phyloP scores from a whole-genome alignment of 495 filamentous ascomycete species.

The Umbilicaria muhlenbergii region DNA sequence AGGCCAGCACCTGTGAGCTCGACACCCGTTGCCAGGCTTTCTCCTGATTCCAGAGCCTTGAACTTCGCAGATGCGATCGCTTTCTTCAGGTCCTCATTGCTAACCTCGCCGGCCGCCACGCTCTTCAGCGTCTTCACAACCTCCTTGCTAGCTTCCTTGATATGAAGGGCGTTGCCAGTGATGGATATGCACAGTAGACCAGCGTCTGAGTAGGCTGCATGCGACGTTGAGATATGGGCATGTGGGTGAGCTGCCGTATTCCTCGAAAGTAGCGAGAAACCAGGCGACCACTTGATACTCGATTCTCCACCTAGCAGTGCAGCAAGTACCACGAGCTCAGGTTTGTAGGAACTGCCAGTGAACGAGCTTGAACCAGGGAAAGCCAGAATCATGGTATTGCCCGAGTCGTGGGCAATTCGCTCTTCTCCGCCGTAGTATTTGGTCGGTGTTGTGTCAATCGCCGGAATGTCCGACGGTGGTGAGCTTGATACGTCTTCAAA shows the following conservation, averaged over 20 bases:
- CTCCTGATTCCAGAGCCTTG: constrained; percentile 68
- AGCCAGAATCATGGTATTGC: constrained; percentile 69
- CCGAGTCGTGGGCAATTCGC: constrained; percentile 57
- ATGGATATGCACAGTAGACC: constrained; percentile 76
- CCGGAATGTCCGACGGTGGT: constrained; percentile 25
- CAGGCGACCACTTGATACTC: constrained; percentile 87
- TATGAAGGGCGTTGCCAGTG: constrained; percentile 49
- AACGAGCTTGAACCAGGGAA: constrained; percentile 79
- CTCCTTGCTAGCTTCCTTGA: constrained; percentile 43
- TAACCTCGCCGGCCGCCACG: constrained; percentile 55
- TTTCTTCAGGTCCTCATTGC: constrained; percentile 78
- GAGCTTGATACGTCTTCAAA: constrained; percentile 42
- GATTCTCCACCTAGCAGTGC: constrained; percentile 82
- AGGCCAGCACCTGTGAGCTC: constrained; percentile 63
- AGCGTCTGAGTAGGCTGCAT: constrained; percentile 83
- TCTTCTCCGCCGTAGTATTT: constrained; percentile 94
- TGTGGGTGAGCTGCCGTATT: constrained; percentile 49
- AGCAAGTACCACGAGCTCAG: constrained; percentile 76
- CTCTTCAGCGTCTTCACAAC: constrained; percentile 67
- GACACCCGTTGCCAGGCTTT: constrained; percentile 50
- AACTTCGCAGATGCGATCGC: constrained; percentile 89
- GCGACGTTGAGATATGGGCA: constrained; percentile 50
- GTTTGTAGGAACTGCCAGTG: constrained; percentile 54
- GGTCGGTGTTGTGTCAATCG: constrained; percentile 31
- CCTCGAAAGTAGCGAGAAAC: constrained; percentile 79